Conservation (phyloP, 306 rosid species). For the Castanea sativa region DNA sequence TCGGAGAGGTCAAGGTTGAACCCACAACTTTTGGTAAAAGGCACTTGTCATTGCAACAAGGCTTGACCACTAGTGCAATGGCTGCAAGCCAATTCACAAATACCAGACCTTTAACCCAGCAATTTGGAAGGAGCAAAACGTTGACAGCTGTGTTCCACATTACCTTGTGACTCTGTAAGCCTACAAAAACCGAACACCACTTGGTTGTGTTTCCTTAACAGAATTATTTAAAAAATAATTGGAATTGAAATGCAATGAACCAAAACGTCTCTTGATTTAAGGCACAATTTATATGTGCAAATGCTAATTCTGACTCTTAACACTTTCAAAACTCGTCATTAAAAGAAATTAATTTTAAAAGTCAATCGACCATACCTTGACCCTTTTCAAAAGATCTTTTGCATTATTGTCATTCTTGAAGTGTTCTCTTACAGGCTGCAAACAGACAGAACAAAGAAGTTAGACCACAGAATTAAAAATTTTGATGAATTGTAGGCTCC, state of each 20-base stretch:
- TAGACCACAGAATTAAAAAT: neutral
- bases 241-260: too few relatives aligned
- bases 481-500: neutral
- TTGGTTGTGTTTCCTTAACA: neutral
- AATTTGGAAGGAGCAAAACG: neutral
- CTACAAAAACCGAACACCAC: constrained; percentile 18
- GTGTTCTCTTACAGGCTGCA: constrained; percentile 81
- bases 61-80: neutral
- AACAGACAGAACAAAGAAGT: constrained; percentile 14
- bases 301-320: neutral
- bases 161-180: constrained; percentile 43
- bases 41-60: too few relatives aligned
- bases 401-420: constrained; percentile 68
- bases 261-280: neutral
- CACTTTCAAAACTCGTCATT: neutral
- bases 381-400: constrained; percentile 61
- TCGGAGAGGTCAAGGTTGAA: too few relatives aligned
- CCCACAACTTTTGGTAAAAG: too few relatives aligned
- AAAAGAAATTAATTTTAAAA: neutral
- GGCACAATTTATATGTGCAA: neutral
- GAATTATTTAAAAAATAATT: neutral
- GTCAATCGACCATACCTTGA: constrained; percentile 50
- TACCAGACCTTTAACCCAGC: neutral
- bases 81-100: neutral
- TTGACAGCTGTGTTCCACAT: neutral